These are phyloP conservation scores for Ambrosia trifida DNA, from an alignment of 129 eudicot species.

Conservation along the genomic window DNA sequence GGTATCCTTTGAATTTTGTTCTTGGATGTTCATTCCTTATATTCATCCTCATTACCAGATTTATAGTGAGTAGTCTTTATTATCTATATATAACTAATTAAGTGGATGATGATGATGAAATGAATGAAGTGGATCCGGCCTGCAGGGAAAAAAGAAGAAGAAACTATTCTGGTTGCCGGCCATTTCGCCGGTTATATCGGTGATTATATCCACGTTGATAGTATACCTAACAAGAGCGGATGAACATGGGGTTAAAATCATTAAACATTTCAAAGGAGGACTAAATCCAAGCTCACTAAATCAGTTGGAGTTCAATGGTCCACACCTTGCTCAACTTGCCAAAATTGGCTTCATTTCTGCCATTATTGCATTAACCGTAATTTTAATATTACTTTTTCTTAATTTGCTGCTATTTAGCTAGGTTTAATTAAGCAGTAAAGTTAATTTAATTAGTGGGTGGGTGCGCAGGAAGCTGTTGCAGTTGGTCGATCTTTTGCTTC, in stretches of 20 bases:
- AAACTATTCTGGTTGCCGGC: constrained; percentile 77
- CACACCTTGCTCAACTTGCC: constrained; percentile 50
- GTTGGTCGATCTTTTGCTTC: constrained; percentile 78
- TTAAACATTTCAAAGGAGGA: constrained; percentile 65
- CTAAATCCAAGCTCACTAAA: constrained; percentile 65
- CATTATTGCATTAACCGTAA: constrained; percentile 54
- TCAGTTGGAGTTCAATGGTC: constrained; percentile 49
- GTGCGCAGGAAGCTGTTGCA: constrained; percentile 71
- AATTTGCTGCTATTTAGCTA: too few relatives aligned
- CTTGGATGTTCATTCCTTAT: constrained; percentile 70
- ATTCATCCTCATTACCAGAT: constrained; percentile 60
- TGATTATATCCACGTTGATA: constrained; percentile 54
- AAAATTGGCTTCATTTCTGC: constrained; percentile 70
- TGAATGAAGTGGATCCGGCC: background rate
- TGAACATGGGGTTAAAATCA: constrained; percentile 63
- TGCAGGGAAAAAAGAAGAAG: constrained; percentile 62
- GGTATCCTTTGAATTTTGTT: constrained; percentile 59
- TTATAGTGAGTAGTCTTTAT: constrained; percentile 44
- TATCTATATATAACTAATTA: background rate
- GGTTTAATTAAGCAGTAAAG: too few relatives aligned
- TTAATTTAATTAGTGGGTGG: too few relatives aligned
- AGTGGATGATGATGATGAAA: background rate
- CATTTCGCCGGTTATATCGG: constrained; percentile 69
- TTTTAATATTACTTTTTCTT: background rate
- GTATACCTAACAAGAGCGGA: constrained; percentile 64